These are phyloP conservation scores for Arabidopsis arenosa DNA, from an alignment of 345 rosid species.

Conservation along the genomic window DNA sequence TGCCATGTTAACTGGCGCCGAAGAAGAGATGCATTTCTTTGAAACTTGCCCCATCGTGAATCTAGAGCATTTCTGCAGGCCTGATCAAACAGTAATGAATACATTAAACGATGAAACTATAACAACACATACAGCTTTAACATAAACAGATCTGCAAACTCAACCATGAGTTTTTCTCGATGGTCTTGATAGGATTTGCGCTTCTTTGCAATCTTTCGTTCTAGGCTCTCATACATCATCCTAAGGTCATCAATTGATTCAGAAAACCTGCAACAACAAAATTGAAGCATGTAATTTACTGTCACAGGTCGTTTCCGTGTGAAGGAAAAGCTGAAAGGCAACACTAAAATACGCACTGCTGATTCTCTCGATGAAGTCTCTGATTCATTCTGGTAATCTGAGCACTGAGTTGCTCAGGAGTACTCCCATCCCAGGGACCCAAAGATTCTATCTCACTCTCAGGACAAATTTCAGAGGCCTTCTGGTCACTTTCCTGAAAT, in stretches of 20 bases:
- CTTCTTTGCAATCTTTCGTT: constrained; percentile 66
- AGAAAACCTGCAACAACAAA: constrained; percentile 62
- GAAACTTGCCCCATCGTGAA: constrained; percentile 67
- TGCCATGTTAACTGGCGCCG: constrained; percentile 81
- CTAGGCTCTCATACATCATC: constrained; percentile 61
- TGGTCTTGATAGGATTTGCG: constrained; percentile 54
- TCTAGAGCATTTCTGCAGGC: constrained; percentile 71
- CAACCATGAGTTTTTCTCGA: constrained; percentile 73
- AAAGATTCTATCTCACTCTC: constrained; percentile 84
- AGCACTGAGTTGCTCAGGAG: constrained; percentile 87
- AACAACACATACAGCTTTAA: constrained; percentile 9
- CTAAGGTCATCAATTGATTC: constrained; percentile 91
- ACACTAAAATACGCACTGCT: constrained; percentile 55
- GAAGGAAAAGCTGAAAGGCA: constrained; percentile 20
- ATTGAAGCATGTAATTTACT: constrained; percentile 22
- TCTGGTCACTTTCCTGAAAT: constrained; percentile 71
- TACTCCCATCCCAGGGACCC: constrained; percentile 78
- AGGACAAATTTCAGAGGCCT: constrained; percentile 95
- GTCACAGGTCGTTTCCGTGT: constrained; percentile 6
- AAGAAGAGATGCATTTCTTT: constrained; percentile 61
- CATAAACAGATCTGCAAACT: constrained; percentile 26
- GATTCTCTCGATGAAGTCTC: constrained; percentile 79
- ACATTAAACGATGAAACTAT: constrained; percentile 12
- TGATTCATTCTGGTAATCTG: constrained; percentile 64
- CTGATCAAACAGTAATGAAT: constrained; percentile 49